Evolutionary conservation across 495 filamentous ascomycete genomes (phyloP).

Genomic region (Terfezia boudieri): DNA sequence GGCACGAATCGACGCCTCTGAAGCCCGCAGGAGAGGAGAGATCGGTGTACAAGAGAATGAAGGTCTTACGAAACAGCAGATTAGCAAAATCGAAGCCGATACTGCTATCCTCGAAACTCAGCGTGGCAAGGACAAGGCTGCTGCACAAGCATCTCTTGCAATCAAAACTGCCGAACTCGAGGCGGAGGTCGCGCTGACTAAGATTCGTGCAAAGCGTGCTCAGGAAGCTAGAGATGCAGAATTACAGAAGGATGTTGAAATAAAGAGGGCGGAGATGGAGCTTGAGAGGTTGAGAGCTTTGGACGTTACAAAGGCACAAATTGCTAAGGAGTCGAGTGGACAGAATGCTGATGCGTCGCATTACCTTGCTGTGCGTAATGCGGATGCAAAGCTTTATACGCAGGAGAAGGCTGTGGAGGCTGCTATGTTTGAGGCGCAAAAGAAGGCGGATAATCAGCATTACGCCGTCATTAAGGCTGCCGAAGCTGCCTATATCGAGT

Average conservation of each 20-base stretch:
- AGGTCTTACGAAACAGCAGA: slow-evolving; percentile 54
- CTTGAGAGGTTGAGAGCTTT: slow-evolving; percentile 51
- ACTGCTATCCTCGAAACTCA: slow-evolving; percentile 66
- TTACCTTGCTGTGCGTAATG: slow-evolving; percentile 32
- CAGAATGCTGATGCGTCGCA: slow-evolving; percentile 44
- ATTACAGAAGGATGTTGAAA: slow-evolving; percentile 48
- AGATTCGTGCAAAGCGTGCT: slow-evolving; percentile 44
- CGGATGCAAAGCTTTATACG: slow-evolving; percentile 38
- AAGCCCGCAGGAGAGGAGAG: slow-evolving; percentile 53
- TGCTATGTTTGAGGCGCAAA: slow-evolving; percentile 14
- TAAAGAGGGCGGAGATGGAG: slow-evolving; percentile 54
- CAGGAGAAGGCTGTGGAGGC: slow-evolving; percentile 35
- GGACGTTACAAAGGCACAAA: slow-evolving; percentile 57
- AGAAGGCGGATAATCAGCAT: slow-evolving; percentile 16
- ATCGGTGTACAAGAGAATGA: slow-evolving; percentile 59
- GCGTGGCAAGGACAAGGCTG: slow-evolving; percentile 55
- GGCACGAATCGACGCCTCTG: slow-evolving; percentile 54
- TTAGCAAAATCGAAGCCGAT: slow-evolving; percentile 60
- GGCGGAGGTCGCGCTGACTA: slow-evolving; percentile 45
- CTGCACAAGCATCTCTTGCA: slow-evolving; percentile 48
- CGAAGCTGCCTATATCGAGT: slow-evolving; percentile 20
- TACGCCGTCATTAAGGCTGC: slow-evolving; percentile 21
- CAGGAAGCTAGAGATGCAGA: slow-evolving; percentile 55
- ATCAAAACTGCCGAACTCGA: slow-evolving; percentile 47
- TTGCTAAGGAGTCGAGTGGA: slow-evolving; percentile 45